A percentile compares a stretch with the other conserved stretches of the same genome.
phyloP scores from a whole-genome alignment of 352 stramenopile genomes.

The Globisporangium paddicum region DNA sequence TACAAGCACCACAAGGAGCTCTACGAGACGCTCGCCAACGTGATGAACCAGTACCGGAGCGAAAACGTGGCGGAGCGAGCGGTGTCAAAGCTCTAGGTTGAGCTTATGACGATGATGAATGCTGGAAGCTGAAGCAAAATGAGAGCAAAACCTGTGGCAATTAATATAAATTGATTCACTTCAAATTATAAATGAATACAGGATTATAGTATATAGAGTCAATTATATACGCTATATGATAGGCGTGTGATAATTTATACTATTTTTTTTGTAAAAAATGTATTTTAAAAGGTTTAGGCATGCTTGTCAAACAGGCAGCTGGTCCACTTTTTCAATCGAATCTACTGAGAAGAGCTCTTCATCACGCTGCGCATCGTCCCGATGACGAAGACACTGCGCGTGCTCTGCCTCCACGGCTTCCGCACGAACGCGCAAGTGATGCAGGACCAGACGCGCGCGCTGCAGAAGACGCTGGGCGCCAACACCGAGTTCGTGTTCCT shows the following conservation, averaged over 20 bases:
- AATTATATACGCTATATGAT: no score
- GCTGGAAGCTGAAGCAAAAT: neutral
- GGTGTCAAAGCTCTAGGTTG: neutral
- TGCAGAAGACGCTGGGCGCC: conserved; percentile 25
- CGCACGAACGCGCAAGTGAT: conserved; percentile 46
- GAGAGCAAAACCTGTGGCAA: neutral
- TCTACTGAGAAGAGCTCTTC: neutral
- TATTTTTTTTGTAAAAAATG: no score
- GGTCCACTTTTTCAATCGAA: neutral
- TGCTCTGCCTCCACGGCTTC: conserved; percentile 49
- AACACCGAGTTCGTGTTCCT: conserved; percentile 36
- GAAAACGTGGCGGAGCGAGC: conserved; percentile 21
- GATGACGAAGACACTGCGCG: conserved; percentile 21
- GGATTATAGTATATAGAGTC: no score
- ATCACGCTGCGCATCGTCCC: neutral
- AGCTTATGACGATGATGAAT: neutral
- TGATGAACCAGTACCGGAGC: conserved; percentile 30
- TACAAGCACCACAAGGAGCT: conserved; percentile 33
- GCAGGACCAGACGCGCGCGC: conserved; percentile 31
- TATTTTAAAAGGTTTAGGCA: neutral
- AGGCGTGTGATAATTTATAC: no score
- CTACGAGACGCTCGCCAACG: conserved; percentile 26
- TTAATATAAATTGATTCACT: no score
- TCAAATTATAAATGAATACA: no score
- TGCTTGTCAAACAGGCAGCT: neutral